Evolutionary conservation across 2,329 filamentous ascomycete genomes (phyloP).

Genomic region (Fusarium pininemorale): DNA sequence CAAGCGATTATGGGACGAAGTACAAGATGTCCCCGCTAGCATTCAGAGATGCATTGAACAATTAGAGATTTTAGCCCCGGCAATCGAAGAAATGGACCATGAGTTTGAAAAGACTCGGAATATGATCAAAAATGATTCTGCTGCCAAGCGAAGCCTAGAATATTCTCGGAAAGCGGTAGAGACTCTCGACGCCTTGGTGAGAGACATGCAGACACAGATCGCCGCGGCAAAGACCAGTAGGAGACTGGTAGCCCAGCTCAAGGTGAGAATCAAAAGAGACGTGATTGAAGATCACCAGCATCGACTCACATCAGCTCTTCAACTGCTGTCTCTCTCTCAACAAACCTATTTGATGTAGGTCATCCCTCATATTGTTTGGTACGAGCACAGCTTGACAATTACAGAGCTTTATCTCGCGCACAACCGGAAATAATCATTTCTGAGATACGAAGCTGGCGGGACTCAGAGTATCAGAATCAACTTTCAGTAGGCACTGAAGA

Average conservation of each 20-base stretch:
- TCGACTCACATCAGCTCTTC: background rate
- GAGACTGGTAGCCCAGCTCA: background rate
- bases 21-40: constrained; percentile 7
- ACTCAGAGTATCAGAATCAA: fast-evolving
- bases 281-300: constrained; percentile 12
- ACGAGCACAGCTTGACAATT: too few relatives aligned
- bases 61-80: background rate
- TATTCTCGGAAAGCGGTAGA: constrained; percentile 8
- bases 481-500: fast-evolving
- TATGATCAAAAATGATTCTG: background rate
- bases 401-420: background rate
- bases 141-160: background rate
- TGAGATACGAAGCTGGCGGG: background rate
- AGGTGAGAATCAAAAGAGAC: constrained; percentile 7
- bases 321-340: constrained; percentile 6
- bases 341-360: constrained; percentile 19
- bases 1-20: constrained; percentile 29
- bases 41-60: constrained; percentile 3
- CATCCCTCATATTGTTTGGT: too few relatives aligned
- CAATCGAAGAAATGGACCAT: background rate
- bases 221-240: background rate
- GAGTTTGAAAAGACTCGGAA: background rate
- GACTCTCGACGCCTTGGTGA: background rate
- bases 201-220: constrained; percentile 15
- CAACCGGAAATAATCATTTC: constrained; percentile 9